Evolutionary conservation across 2,329 filamentous ascomycete genomes (phyloP).

Genomic region (Dothistroma pini): DNA sequence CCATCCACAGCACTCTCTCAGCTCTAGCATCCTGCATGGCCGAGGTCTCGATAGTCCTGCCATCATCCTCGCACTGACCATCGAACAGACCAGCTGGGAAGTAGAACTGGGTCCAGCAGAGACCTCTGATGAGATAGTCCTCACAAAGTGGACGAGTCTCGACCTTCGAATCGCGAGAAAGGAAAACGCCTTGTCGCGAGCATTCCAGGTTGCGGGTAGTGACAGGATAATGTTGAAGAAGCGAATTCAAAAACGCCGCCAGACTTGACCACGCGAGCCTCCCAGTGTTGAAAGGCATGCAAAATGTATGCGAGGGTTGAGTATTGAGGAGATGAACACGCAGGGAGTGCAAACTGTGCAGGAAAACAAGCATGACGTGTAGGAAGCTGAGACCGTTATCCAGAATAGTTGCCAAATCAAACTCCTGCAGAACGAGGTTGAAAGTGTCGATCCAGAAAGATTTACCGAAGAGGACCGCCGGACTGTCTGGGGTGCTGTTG

Average conservation of each 20-base stretch:
- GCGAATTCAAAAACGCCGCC: conserved; percentile 51
- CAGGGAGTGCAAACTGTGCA: conserved; percentile 38
- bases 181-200: conserved; percentile 36
- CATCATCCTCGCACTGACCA: conserved; percentile 62
- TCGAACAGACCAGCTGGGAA: conserved; percentile 60
- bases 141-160: conserved; percentile 60
- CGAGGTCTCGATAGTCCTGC: conserved; percentile 32
- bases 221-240: conserved; percentile 39
- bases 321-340: conserved; percentile 11
- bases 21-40: conserved; percentile 16
- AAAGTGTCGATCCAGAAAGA: conserved; percentile 21
- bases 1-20: conserved; percentile 29
- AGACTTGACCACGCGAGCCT: conserved; percentile 55
- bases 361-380: conserved; percentile 60
- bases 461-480: conserved; percentile 1
- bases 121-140: conserved; percentile 63
- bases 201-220: conserved; percentile 38
- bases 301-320: conserved; percentile 29
- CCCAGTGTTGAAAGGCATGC: conserved; percentile 28
- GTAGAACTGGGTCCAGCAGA: conserved; percentile 58
- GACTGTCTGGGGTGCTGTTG: not conserved
- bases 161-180: conserved; percentile 39
- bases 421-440: conserved; percentile 38
- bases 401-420: conserved; percentile 46
- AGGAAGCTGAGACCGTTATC: conserved; percentile 57